A percentile compares a stretch with the other conserved stretches of the same genome.
Evolutionary conservation across 768 basidiomycete species (phyloP).

Genomic region (Mrakia blollopis): DNA sequence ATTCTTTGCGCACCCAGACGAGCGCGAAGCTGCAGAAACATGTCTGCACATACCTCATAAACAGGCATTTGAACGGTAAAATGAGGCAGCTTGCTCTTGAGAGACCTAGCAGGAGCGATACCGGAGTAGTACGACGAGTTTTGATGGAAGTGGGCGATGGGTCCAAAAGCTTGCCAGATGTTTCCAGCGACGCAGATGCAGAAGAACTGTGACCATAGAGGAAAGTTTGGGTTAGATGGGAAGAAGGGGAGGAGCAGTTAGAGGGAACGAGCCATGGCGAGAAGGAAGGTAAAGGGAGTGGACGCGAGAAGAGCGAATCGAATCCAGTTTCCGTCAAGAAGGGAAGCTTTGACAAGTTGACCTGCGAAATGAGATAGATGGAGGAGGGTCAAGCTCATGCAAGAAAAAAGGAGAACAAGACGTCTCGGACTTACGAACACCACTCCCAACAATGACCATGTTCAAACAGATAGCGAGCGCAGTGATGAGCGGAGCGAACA

Average conservation of each 20-base stretch:
- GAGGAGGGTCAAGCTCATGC: conserved; percentile 29
- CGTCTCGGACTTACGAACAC: conserved; percentile 45
- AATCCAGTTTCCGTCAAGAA: conserved; percentile 58
- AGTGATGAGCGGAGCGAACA: conserved; percentile 40
- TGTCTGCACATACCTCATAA: conserved; percentile 32
- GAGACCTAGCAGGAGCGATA: conserved; percentile 17
- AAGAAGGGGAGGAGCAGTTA: too few species aligned
- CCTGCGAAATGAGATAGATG: conserved; percentile 52
- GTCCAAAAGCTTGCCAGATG: conserved; percentile 44
- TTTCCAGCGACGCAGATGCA: conserved; percentile 40
- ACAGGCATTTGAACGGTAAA: conserved; percentile 36
- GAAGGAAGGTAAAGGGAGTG: conserved; percentile 66
- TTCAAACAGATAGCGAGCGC: conserved; percentile 39
- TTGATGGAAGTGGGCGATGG: conserved; percentile 42
- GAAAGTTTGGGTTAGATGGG: not conserved
- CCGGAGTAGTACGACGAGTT: conserved; percentile 43
- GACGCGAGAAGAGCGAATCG: conserved; percentile 65
- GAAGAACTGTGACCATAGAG: conserved; percentile 38
- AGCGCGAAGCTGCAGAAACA: not conserved
- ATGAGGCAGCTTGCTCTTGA: conserved; percentile 28
- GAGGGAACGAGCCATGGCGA: conserved; percentile 48
- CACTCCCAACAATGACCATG: conserved; percentile 37
- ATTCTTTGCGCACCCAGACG: too few species aligned
- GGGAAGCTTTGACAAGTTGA: conserved; percentile 61
- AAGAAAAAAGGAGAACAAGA: conserved; percentile 44